Base-by-base conservation (phyloP, 352 stramenopile species). In the Elongisporangium undulatum region DNA sequence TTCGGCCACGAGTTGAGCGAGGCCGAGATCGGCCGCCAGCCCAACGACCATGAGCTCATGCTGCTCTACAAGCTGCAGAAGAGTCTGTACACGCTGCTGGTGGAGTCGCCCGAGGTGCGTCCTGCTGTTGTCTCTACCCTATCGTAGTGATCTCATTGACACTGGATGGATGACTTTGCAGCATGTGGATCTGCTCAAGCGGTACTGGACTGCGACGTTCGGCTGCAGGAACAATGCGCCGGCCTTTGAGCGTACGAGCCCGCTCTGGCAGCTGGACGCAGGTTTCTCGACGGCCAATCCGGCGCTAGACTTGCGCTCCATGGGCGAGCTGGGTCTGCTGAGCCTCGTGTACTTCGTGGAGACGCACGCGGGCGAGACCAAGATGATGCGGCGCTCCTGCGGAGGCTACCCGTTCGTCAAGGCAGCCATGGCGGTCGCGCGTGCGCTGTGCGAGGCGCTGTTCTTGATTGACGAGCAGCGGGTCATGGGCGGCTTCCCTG, bases 281-380 rank as follows among this genome's bases (percentile, higher is more conserved):
- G 79, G 81, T 2, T 91, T 87, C 53, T 75, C 75, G 29, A 74
- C 56, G 17, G 59, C 74, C 21, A 87, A 79, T 64, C 81, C 79
- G 15, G 77, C 67, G 17, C 69, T 72, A 13, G 79, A 91, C 55
- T 56, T 91, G 50, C 75, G 77, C 26, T 69, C 64, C 0, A 84
- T 74, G 63, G 81, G 78, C 21, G 76, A 90, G 51, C 53, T 90
- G 3, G 78, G 81, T 7, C 71, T 90, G 21, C 72, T 72, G 56
- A 87, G 74, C 19, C 67, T 90, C 21, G 69, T 91, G n/a, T 88
- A 76, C 66, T 91, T 91, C 53, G 66, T 78, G 1, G 79, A 89
- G 55, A 79, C 64, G 21, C 82, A 82, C 39, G 68, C 69, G 9
- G 79, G 68, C 17, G 81, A 91, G 69, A 62, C 73, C 24, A 67